Conservation (phyloP, 257 asterid species). For the Nicotiana sylvestris region DNA sequence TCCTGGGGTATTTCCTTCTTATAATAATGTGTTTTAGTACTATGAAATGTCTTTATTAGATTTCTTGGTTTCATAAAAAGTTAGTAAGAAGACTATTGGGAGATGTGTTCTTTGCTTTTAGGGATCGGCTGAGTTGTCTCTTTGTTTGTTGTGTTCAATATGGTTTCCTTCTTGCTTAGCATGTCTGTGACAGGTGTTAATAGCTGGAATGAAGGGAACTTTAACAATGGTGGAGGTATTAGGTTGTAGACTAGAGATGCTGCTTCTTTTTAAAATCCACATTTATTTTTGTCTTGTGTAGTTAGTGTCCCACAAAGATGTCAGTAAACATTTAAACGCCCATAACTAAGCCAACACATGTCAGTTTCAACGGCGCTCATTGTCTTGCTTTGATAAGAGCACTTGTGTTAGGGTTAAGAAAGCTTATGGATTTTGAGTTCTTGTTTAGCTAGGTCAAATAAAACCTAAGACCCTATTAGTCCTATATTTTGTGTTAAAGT, state of each 20-base stretch:
- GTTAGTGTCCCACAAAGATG: slow-evolving; percentile 4
- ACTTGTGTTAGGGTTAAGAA: not conserved
- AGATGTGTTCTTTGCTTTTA: slow-evolving; percentile 8
- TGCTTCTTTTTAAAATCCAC: not conserved
- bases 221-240: slow-evolving; percentile 17
- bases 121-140: slow-evolving; percentile 27
- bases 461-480: not conserved
- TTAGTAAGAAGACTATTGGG: not conserved
- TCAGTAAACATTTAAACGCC: not conserved
- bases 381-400: not conserved
- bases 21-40: slow-evolving; percentile 21
- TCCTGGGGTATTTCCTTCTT: not conserved
- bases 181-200: slow-evolving; percentile 38
- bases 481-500: too few species aligned
- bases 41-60: slow-evolving; percentile 1
- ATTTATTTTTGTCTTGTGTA: not conserved
- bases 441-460: not conserved
- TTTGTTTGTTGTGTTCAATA: not conserved
- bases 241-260: not conserved
- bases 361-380: not conserved
- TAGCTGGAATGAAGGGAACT: slow-evolving; percentile 12
- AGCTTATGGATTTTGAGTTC: too few species aligned
- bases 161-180: slow-evolving; percentile 33
- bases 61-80: slow-evolving; percentile 28
- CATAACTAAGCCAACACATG: not conserved